A percentile compares a stretch with the other conserved stretches of the same genome.
Conservation (phyloP, 345 rosid genomes). For the Eucalyptus pauciflora region DNA sequence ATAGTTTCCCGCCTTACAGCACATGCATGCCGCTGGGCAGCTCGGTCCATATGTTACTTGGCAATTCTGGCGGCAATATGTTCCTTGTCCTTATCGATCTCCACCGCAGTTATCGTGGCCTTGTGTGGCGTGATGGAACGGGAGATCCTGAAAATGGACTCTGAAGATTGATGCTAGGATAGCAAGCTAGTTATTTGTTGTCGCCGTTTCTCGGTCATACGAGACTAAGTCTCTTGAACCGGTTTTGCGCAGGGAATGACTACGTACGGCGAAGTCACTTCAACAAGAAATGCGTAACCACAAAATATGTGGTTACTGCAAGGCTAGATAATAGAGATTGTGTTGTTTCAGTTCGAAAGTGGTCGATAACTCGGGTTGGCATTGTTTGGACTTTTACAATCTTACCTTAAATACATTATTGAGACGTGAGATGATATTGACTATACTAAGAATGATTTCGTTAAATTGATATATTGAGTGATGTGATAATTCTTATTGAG, state of each 20-base stretch:
- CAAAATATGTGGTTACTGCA: not conserved
- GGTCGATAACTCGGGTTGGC: not conserved
- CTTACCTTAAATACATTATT: not conserved
- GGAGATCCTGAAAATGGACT: not conserved
- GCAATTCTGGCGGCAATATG: not conserved
- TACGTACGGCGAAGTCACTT: not conserved
- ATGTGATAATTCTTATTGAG: not conserved
- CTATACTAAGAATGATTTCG: not conserved
- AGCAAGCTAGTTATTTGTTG: not conserved
- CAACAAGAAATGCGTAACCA: not conserved
- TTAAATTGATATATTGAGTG: not conserved
- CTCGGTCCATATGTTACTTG: not conserved
- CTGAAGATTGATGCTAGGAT: not conserved
- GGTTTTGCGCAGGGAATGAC: not conserved
- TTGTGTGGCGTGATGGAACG: not conserved
- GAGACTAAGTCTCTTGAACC: not conserved
- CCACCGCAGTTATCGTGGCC: not conserved
- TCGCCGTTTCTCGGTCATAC: not conserved
- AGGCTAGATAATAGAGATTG: not conserved
- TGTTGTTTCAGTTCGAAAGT: not conserved
- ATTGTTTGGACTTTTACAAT: not conserved
- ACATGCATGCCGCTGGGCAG: not conserved
- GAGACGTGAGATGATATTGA: not conserved
- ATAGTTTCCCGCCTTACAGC: not conserved
- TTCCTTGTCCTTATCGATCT: not conserved